Evolutionary conservation across 108 stramenopile genomes (phyloP).

Genomic region (Conticribra guillardii): DNA sequence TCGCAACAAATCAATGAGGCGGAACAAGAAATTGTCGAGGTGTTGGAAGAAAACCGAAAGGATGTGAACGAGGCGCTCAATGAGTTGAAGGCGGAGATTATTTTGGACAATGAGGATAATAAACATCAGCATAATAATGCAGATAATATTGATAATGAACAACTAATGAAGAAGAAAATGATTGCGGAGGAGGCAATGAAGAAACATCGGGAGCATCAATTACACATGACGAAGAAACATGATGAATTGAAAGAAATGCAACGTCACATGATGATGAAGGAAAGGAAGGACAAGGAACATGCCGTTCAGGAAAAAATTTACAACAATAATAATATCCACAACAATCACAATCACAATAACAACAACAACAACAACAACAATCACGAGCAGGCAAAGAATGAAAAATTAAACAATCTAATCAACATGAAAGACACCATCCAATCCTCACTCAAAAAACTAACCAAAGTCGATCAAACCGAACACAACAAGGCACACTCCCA

Average conservation of each 20-base stretch:
- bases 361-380: background rate
- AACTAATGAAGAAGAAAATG: background rate
- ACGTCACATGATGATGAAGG: constrained; percentile 20
- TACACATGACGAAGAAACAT: constrained; percentile 10
- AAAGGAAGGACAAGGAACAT: too few species aligned
- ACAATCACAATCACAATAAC: background rate
- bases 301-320: too few species aligned
- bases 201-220: constrained; percentile 11
- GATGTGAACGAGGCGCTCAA: constrained; percentile 41
- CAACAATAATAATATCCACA: too few species aligned
- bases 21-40: constrained; percentile 35
- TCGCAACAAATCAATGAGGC: constrained; percentile 22
- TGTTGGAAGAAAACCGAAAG: constrained; percentile 14
- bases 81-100: constrained; percentile 36
- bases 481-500: constrained; percentile 6
- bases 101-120: constrained; percentile 11
- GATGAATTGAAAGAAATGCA: constrained; percentile 14
- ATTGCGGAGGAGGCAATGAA: background rate
- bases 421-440: constrained; percentile 9
- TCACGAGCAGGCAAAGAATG: background rate
- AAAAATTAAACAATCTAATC: constrained; percentile 8
- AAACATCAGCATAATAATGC: too few species aligned
- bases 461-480: constrained; percentile 2
- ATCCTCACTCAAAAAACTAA: constrained; percentile 8
- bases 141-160: too few species aligned